Percentiles rank a stretch among this genome's conserved stretches.
Conservation (phyloP, 345 rosid genomes). For the Mercurialis annua region DNA sequence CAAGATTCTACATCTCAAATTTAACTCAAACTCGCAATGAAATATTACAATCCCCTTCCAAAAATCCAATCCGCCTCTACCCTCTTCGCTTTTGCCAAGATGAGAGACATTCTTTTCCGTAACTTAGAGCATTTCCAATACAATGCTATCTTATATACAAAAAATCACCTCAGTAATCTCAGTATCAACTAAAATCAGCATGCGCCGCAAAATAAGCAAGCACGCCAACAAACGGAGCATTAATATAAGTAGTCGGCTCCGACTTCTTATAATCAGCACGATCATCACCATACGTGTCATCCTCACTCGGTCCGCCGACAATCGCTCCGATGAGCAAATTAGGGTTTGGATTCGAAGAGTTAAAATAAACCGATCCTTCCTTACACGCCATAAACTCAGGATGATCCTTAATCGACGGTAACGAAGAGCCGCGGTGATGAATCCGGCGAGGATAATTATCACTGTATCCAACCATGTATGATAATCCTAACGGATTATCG, state of each 20-base stretch:
- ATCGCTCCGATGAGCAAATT: conserved; percentile 73
- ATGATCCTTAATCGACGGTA: conserved; percentile 66
- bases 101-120: conserved; percentile 37
- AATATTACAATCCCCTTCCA: conserved; percentile 16
- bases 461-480: conserved; percentile 94
- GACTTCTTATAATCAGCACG: conserved; percentile 72
- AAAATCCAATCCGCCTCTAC: conserved; percentile 30
- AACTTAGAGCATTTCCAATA: background rate
- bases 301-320: conserved; percentile 85
- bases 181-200: conserved; percentile 38
- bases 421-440: conserved; percentile 89
- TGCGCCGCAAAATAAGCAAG: conserved; percentile 88
- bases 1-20: background rate
- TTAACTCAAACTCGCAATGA: conserved; percentile 2
- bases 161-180: background rate
- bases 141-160: conserved; percentile 15
- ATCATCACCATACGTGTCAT: conserved; percentile 61
- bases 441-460: conserved; percentile 64
- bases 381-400: conserved; percentile 62
- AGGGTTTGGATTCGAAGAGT: conserved; percentile 65
- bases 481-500: conserved; percentile 74
- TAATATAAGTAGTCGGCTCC: conserved; percentile 92
- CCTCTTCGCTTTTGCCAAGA: conserved; percentile 36
- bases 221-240: conserved; percentile 94
- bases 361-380: conserved; percentile 69